A percentile compares a stretch with the other conserved stretches of the same genome.
These are phyloP conservation scores for Simmondsia chinensis DNA, from an alignment of 148 eudicot species.

Conservation along the genomic window DNA sequence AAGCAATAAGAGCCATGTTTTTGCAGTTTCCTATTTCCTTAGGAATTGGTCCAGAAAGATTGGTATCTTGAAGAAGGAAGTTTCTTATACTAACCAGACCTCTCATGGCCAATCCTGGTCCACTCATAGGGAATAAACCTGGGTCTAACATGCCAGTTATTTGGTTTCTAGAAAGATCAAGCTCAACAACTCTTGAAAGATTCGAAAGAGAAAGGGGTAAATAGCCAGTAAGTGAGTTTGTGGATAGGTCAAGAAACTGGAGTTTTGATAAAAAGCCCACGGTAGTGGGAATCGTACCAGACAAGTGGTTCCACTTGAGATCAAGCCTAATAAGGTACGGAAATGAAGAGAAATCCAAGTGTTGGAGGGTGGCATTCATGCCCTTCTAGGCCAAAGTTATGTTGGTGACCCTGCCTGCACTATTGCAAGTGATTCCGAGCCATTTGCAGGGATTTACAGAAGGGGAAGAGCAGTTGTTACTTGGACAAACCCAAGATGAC, in stretches of 20 bases:
- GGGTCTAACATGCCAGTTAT: slow-evolving; percentile 6
- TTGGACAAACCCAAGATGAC: slow-evolving; percentile 2
- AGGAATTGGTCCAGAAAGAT: slow-evolving; percentile 6
- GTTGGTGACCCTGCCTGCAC: slow-evolving; percentile 7
- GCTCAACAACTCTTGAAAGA: slow-evolving; percentile 5
- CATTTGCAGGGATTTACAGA: slow-evolving; percentile 9
- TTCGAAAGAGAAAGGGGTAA: slow-evolving; percentile 9
- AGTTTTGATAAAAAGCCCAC: slow-evolving; percentile 8
- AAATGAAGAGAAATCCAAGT: slow-evolving; percentile 17
- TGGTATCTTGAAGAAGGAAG: not conserved
- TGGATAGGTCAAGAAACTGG: slow-evolving; percentile 9
- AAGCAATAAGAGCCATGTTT: slow-evolving; percentile 1
- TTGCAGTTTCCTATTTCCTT: slow-evolving; percentile 6
- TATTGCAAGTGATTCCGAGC: slow-evolving; percentile 9
- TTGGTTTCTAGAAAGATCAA: slow-evolving; percentile 6
- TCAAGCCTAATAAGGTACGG: slow-evolving; percentile 7
- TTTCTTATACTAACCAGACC: slow-evolving; percentile 6
- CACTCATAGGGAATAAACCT: slow-evolving; percentile 5
- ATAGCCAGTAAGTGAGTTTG: not conserved
- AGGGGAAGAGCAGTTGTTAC: not conserved
- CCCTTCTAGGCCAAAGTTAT: slow-evolving; percentile 5
- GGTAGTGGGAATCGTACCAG: slow-evolving; percentile 7
- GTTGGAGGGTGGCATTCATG: slow-evolving; percentile 5
- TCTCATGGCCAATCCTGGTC: not conserved
- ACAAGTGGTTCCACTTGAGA: slow-evolving; percentile 3